These are phyloP conservation scores for Globisporangium lucens DNA, from an alignment of 352 stramenopile species.

Conservation along the genomic window DNA sequence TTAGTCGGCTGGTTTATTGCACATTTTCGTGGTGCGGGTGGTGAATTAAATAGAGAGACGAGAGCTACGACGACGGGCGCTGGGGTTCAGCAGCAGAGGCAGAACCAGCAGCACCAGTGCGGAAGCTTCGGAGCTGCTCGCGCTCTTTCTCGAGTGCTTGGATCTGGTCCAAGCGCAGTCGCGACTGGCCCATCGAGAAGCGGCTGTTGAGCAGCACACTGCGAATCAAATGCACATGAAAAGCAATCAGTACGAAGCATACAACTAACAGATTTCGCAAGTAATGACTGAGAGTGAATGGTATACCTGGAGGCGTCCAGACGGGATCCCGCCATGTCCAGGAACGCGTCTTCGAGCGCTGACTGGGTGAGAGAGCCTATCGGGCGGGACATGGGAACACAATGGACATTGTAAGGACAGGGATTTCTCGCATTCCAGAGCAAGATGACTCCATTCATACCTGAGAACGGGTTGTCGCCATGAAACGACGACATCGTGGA, in stretches of 20 bases:
- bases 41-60: conserved; percentile 9
- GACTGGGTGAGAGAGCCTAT: conserved; percentile 75
- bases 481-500: conserved; percentile 57
- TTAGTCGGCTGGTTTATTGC: too few relatives aligned
- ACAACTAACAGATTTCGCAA: too few relatives aligned
- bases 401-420: background rate
- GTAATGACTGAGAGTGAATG: background rate
- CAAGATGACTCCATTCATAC: conserved; percentile 3
- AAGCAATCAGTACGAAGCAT: background rate
- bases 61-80: background rate
- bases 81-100: background rate
- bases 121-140: background rate
- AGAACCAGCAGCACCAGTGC: background rate
- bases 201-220: conserved; percentile 67
- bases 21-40: background rate
- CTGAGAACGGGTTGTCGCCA: conserved; percentile 53
- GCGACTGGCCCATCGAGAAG: conserved; percentile 35
- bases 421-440: background rate
- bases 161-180: conserved; percentile 24
- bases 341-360: conserved; percentile 77
- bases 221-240: background rate
- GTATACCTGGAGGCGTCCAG: conserved; percentile 62
- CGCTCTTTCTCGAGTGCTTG: conserved; percentile 16
- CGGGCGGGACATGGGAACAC: background rate
- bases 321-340: conserved; percentile 80